Conservation (phyloP, 352 stramenopile genomes). For the Phytophthora citricola region DNA sequence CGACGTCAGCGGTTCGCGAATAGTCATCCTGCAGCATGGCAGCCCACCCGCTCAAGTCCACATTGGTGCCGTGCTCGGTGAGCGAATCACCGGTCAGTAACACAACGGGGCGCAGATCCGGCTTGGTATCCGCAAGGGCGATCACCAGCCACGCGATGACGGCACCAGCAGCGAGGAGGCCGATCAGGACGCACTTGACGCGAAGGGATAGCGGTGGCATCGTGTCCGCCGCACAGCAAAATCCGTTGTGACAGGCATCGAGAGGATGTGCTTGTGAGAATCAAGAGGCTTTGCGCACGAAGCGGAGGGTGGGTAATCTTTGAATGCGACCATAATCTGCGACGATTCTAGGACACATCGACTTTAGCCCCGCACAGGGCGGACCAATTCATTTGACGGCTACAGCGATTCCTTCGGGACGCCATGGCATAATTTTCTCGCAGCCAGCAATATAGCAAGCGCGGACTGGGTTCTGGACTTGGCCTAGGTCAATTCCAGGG, state of each 20-base stretch:
- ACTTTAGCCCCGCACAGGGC: background rate
- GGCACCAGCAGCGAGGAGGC: constrained; percentile 7
- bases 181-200: constrained; percentile 13
- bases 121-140: constrained; percentile 18
- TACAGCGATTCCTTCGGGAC: too few species aligned
- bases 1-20: constrained; percentile 41
- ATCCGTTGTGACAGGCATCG: constrained; percentile 20
- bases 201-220: constrained; percentile 12
- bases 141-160: constrained; percentile 29
- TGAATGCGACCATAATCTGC: constrained; percentile 19
- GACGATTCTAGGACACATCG: constrained; percentile 10
- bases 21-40: constrained; percentile 41
- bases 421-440: background rate
- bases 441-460: too few species aligned
- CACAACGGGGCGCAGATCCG: constrained; percentile 30
- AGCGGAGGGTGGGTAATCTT: background rate
- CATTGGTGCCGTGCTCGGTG: constrained; percentile 38
- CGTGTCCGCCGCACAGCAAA: constrained; percentile 8
- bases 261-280: too few species aligned
- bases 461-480: too few species aligned
- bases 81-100: constrained; percentile 51
- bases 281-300: constrained; percentile 13
- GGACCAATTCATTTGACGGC: too few species aligned
- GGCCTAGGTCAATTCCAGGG: too few species aligned
- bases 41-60: constrained; percentile 38